A percentile compares a stretch with the other conserved stretches of the same genome.
Evolutionary conservation across 208 protist species (phyloP).

Genomic region (Leishmania gerbilli): DNA sequence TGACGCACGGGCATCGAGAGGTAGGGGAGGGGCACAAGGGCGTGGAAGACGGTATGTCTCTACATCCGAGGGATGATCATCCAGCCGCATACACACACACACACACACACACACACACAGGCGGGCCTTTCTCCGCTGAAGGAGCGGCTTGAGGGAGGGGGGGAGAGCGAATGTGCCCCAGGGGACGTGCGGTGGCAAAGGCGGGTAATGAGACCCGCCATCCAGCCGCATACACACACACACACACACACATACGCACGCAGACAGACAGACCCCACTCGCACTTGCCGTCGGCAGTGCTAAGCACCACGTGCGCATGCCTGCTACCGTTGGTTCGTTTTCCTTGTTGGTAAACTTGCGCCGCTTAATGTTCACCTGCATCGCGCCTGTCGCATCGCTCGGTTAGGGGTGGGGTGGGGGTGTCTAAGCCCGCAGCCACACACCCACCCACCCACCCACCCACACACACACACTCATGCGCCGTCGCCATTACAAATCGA

Average conservation of each 20-base stretch:
- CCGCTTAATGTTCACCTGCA: neutral
- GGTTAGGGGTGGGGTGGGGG: neutral
- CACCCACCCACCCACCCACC: neutral
- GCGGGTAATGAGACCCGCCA: neutral
- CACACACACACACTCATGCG: neutral
- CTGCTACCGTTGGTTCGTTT: no score
- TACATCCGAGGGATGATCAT: neutral
- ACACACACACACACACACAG: constrained; percentile 6
- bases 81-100: neutral
- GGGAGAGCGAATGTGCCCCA: no score
- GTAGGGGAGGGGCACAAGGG: neutral
- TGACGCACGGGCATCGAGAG: neutral
- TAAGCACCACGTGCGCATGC: no score
- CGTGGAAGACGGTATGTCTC: neutral
- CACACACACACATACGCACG: neutral
- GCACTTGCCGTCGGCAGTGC: neutral
- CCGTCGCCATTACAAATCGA: neutral
- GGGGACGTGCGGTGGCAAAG: neutral
- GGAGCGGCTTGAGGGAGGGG: no score
- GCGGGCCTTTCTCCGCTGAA: neutral
- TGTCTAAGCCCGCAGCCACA: no score
- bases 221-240: constrained; percentile 2
- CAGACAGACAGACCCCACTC: constrained; percentile 1
- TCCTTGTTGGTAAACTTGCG: no score
- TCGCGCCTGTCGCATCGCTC: neutral